phyloP scores from a whole-genome alignment of 2,329 filamentous ascomycete species.

The Pseudocercospora fuligena region DNA sequence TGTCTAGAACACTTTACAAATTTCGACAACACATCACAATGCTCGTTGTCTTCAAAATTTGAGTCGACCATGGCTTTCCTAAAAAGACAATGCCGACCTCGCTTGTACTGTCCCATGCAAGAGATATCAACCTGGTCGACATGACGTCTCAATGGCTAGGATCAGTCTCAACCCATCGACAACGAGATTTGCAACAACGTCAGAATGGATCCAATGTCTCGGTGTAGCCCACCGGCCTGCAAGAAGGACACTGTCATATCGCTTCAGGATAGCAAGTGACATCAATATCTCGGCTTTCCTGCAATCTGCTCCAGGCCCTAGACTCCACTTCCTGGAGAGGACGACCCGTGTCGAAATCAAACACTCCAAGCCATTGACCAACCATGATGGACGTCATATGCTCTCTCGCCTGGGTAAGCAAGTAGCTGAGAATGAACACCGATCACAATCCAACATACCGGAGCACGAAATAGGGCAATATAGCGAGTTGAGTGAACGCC shows the following conservation, averaged over 20 bases:
- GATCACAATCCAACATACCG: neutral
- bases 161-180: neutral
- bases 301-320: no score
- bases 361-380: no score
- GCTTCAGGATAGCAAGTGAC: neutral
- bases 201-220: neutral
- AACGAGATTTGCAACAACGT: neutral
- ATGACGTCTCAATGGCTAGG: constrained; percentile 7
- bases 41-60: neutral
- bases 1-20: neutral
- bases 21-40: neutral
- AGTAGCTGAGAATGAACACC: neutral
- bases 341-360: no score
- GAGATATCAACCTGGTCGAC: constrained; percentile 1
- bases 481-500: neutral
- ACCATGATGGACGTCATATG: neutral
- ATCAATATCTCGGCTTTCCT: neutral
- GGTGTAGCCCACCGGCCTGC: neutral
- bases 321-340: no score
- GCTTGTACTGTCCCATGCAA: neutral
- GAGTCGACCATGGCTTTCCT: neutral
- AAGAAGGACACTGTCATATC: no score
- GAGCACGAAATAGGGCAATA: neutral
- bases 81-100: neutral
- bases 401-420: neutral